Conservation (phyloP, 768 basidiomycete species). For the Dendrothele bispora region DNA sequence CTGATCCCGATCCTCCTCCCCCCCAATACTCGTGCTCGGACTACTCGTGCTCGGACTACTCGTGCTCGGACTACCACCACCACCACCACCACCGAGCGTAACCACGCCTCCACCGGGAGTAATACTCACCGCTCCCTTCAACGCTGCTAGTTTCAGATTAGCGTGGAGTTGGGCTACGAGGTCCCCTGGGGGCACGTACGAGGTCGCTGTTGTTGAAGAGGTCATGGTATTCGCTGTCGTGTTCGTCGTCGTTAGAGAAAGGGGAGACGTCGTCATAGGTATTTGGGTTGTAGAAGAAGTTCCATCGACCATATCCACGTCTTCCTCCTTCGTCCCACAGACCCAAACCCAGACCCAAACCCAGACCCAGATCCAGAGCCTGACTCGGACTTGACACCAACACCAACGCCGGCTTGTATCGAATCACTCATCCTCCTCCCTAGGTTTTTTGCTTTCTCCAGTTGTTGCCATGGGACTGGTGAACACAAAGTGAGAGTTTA, state of each 20-base stretch:
- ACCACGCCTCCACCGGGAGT: conserved; percentile 8
- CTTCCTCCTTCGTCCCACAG: not conserved
- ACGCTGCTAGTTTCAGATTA: conserved; percentile 42
- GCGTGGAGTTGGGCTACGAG: conserved; percentile 40
- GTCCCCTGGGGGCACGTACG: conserved; percentile 35
- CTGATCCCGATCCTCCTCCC: too few species aligned
- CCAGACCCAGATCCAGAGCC: too few species aligned
- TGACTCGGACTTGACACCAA: not conserved
- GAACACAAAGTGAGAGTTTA: too few species aligned
- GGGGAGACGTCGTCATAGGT: not conserved
- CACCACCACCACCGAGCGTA: too few species aligned
- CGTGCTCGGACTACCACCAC: conserved; percentile 19
- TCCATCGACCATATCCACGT: not conserved
- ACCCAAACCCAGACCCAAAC: too few species aligned
- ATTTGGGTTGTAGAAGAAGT: not conserved
- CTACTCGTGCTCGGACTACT: conserved; percentile 20
- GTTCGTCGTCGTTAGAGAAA: not conserved
- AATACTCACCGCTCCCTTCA: conserved; percentile 24
- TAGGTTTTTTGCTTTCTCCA: conserved; percentile 33
- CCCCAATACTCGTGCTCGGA: conserved; percentile 30
- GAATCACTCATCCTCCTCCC: conserved; percentile 45
- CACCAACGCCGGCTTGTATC: conserved; percentile 25
- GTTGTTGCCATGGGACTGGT: too few species aligned
- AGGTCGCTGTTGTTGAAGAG: conserved; percentile 24
- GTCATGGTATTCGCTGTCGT: conserved; percentile 10